phyloP scores from a whole-genome alignment of 768 basidiomycete species.

The Psilocybe cyanescens region DNA sequence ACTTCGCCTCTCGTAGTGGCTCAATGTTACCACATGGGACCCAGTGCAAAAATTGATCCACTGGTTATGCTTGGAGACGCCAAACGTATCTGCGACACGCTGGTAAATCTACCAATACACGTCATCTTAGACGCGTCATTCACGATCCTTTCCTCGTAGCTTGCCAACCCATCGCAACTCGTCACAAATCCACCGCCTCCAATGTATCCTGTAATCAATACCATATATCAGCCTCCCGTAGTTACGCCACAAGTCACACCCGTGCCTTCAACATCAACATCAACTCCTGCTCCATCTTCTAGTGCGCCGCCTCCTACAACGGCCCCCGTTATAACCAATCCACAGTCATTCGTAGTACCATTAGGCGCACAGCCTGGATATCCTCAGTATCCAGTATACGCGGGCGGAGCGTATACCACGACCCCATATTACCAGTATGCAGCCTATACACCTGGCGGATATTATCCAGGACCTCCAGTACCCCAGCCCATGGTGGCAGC shows the following conservation, averaged over 20 bases:
- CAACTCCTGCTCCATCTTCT: constrained; percentile 33
- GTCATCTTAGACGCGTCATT: background rate
- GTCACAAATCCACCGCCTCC: constrained; percentile 69
- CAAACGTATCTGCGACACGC: constrained; percentile 75
- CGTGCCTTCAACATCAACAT: constrained; percentile 33
- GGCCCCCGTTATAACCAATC: constrained; percentile 65
- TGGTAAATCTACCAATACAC: constrained; percentile 47
- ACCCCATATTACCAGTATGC: constrained; percentile 63
- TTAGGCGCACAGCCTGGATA: constrained; percentile 55
- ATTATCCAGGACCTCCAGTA: constrained; percentile 19
- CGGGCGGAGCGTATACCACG: constrained; percentile 55
- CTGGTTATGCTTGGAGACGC: constrained; percentile 75
- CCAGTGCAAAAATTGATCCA: constrained; percentile 72
- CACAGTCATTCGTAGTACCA: constrained; percentile 74
- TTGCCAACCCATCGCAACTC: constrained; percentile 74
- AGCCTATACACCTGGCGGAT: constrained; percentile 16
- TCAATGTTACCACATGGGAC: constrained; percentile 80
- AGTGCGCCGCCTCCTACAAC: constrained; percentile 33
- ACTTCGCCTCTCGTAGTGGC: constrained; percentile 75
- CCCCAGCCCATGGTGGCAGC: constrained; percentile 16
- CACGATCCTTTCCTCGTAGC: constrained; percentile 41
- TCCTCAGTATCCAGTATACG: constrained; percentile 49
- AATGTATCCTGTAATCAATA: constrained; percentile 52
- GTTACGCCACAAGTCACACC: constrained; percentile 23
- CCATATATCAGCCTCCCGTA: constrained; percentile 35